A percentile compares a stretch with the other conserved stretches of the same genome.
Evolutionary conservation across 78 protist genomes (phyloP).

Genomic region (Polysphondylium violaceum): DNA sequence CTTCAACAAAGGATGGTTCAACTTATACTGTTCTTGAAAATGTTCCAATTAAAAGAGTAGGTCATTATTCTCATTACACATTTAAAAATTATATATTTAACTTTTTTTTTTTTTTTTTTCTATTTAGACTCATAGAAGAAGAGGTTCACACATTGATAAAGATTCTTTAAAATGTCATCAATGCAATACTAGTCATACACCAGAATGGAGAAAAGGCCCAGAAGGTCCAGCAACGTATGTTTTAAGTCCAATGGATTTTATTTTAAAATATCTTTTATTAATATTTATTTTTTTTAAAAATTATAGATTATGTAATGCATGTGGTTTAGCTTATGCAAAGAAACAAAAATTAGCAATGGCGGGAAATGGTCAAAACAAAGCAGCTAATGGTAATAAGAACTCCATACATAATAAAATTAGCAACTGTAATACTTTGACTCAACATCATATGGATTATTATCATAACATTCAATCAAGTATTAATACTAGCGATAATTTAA

Average conservation of each 20-base stretch:
- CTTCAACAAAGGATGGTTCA: slow-evolving; percentile 37
- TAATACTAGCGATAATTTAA: background rate
- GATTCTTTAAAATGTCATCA: slow-evolving; percentile 53
- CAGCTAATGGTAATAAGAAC: background rate
- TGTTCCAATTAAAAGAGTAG: slow-evolving; percentile 70
- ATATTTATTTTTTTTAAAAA: background rate
- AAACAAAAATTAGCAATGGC: slow-evolving; percentile 21
- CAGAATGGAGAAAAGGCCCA: slow-evolving; percentile 82
- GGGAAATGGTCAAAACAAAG: background rate
- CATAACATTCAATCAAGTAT: background rate
- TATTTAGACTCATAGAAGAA: slow-evolving; percentile 58
- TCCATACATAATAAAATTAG: background rate
- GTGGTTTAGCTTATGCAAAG: slow-evolving; percentile 75
- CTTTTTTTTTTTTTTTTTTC: slow-evolving; percentile 1
- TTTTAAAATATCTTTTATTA: no score
- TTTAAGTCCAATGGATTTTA: no score
- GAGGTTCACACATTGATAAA: slow-evolving; percentile 62
- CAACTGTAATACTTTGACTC: background rate
- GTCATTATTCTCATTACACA: background rate
- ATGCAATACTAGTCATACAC: slow-evolving; percentile 58
- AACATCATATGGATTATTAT: background rate
- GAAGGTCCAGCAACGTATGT: slow-evolving; percentile 81
- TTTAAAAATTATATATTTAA: background rate
- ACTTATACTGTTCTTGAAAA: slow-evolving; percentile 40
- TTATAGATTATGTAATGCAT: slow-evolving; percentile 77